phyloP scores from a whole-genome alignment of 1,284 basidiomycete genomes.

The Agroathelia rolfsii region DNA sequence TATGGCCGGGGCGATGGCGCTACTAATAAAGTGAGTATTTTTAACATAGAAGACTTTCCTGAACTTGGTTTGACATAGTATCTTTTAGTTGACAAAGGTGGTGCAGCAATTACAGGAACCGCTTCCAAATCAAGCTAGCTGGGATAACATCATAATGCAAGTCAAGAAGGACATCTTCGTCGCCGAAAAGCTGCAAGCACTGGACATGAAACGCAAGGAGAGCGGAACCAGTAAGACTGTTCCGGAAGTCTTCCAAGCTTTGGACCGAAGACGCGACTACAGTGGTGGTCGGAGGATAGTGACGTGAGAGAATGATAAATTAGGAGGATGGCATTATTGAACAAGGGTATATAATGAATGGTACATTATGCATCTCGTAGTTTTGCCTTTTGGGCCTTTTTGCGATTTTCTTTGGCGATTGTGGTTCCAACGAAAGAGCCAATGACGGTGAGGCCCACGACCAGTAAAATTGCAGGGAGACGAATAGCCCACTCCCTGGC shows the following conservation, averaged over 20 bases:
- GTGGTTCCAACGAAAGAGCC: conserved; percentile 73
- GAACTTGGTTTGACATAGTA: not conserved
- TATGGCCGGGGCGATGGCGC: conserved; percentile 36
- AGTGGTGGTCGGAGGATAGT: not conserved
- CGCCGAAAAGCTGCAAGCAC: conserved; percentile 48
- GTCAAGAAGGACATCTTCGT: conserved; percentile 48
- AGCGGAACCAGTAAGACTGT: conserved; percentile 17
- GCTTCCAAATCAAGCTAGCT: too few relatives aligned
- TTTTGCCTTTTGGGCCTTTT: conserved; percentile 47
- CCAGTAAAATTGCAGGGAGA: conserved; percentile 73
- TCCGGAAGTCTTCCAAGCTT: conserved; percentile 9
- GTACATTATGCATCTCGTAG: conserved; percentile 40
- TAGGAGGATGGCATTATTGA: too few relatives aligned
- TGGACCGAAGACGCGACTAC: not conserved
- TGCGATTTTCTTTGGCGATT: conserved; percentile 65
- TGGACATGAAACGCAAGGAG: conserved; percentile 28
- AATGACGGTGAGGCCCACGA: conserved; percentile 69
- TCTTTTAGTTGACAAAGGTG: conserved; percentile 5
- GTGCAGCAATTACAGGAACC: conserved; percentile 15
- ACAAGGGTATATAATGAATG: conserved; percentile 5
- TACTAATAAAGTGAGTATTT: conserved; percentile 35
- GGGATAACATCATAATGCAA: conserved; percentile 40
- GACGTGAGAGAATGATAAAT: too few relatives aligned
- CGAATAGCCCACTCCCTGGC: conserved; percentile 86
- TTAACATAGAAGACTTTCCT: not conserved